Evolutionary conservation across 163 green algal genomes (phyloP), one percentile per base, ranked within the genome.

Genomic region (Chlamydomonas reinhardtii): DNA sequence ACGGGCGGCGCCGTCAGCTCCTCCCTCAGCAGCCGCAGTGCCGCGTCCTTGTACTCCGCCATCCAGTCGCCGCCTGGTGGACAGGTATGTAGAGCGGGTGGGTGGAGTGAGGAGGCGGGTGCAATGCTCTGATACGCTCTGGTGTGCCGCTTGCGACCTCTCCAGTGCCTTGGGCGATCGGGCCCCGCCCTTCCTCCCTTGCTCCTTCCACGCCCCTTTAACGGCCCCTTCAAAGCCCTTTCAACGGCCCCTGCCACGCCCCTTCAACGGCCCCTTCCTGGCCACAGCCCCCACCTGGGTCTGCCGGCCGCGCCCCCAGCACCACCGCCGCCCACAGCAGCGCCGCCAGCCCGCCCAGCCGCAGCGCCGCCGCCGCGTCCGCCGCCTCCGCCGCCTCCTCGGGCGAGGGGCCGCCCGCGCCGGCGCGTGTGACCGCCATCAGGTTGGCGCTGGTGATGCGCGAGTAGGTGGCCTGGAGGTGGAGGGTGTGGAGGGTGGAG

Each of bases 251-350:
- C n/a, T n/a, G n/a, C n/a, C n/a, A n/a, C n/a, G n/a, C n/a, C n/a
- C n/a, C n/a, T n/a, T n/a, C n/a, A n/a, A n/a, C n/a, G n/a, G n/a
- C n/a, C n/a, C n/a, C n/a, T n/a, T n/a, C n/a, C n/a, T n/a, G n/a
- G 39, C 5, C 39, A 48, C 39, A 5, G 5, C 39, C 39, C 78
- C 0, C 78, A 85, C 78, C 48, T 24, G 78, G 52, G 34, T 85
- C 78, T 16, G 68, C 78, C 2, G 78, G 78, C 34, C 78, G 27
- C 32, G 68, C 68, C 17, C 37, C 66, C 78, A 77, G 14, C 68
- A 77, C 72, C 8, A 71, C 52, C 24, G 78, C 43, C n/a, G 78
- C 78, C 78, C 78, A 85, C 78, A 85, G 78, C 52, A 85, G 68
- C 12, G 68, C 31, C 24, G 52, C 68, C 78, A 85, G 66, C 6